Conservation (phyloP, 306 rosid species). For the Gleditsia sinensis region DNA sequence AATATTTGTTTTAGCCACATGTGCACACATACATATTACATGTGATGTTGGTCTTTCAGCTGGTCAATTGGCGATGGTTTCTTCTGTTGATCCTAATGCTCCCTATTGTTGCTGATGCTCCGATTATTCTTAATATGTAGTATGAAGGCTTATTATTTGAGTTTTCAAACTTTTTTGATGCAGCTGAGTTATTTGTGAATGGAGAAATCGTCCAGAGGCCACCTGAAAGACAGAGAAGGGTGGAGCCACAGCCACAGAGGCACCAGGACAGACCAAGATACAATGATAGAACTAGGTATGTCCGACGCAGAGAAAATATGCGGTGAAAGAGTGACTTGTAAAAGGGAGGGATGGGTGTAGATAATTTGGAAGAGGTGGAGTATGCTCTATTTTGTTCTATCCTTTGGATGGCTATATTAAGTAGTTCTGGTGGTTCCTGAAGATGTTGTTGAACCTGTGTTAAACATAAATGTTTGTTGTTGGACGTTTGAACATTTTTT, state of each 20-base stretch:
- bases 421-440: neutral
- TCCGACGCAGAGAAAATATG: conserved; percentile 68
- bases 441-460: neutral
- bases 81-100: neutral
- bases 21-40: neutral
- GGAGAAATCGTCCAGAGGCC: conserved; percentile 95
- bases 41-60: neutral
- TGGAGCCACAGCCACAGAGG: conserved; percentile 90
- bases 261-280: conserved; percentile 89
- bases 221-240: conserved; percentile 96
- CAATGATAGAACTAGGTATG: conserved; percentile 84
- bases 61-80: neutral
- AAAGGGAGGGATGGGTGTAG: neutral
- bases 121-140: neutral
- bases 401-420: neutral
- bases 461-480: no score
- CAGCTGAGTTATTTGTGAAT: conserved; percentile 91
- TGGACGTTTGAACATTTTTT: no score
- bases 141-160: neutral
- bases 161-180: conserved; percentile 28
- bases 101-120: no score
- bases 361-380: neutral
- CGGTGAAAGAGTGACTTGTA: conserved; percentile 41
- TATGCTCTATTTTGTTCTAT: neutral
- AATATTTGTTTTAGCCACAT: neutral